Percentiles rank a stretch among this genome's conserved stretches.
These are phyloP conservation scores for Arthrobotrys sinensis DNA, from an alignment of 2,329 filamentous ascomycete species.

Conservation along the genomic window DNA sequence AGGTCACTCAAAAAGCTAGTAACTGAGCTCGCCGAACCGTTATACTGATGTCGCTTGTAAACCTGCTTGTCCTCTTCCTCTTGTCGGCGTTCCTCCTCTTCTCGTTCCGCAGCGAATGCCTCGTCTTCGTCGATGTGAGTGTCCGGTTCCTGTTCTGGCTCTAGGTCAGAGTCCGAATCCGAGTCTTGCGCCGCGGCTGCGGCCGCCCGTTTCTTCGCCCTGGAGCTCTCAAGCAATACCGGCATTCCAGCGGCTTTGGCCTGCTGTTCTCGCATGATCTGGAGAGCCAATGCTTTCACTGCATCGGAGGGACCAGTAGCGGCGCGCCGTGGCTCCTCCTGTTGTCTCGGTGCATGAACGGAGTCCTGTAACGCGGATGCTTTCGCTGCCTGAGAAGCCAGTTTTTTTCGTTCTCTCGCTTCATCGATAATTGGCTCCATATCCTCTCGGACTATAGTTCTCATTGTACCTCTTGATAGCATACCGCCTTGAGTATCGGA, in stretches of 20 bases:
- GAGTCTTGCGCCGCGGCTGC: background rate
- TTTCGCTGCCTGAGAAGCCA: conserved; percentile 5
- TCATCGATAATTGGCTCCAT: conserved; percentile 50
- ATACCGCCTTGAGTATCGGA: conserved; percentile 58
- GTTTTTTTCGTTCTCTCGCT: conserved; percentile 25
- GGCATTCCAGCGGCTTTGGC: conserved; percentile 44
- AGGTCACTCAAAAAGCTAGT: conserved; percentile 55
- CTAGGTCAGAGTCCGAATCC: conserved; percentile 18
- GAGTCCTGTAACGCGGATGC: conserved; percentile 25
- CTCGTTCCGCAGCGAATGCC: conserved; percentile 14
- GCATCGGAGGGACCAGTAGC: conserved; percentile 48
- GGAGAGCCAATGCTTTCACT: conserved; percentile 47
- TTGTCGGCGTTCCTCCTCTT: conserved; percentile 4
- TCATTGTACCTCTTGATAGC: conserved; percentile 52
- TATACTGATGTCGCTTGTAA: conserved; percentile 48
- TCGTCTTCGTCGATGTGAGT: conserved; percentile 35
- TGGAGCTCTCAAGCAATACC: conserved; percentile 38
- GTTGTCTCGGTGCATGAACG: conserved; percentile 11
- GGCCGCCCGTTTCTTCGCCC: conserved; percentile 41
- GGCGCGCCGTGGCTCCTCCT: conserved; percentile 13
- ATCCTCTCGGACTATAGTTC: conserved; percentile 40
- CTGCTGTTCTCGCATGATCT: conserved; percentile 56
- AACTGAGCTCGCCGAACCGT: conserved; percentile 54
- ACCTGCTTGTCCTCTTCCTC: conserved; percentile 22
- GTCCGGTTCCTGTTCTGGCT: conserved; percentile 38